phyloP scores from a whole-genome alignment of 164 flowering plant genomes.

The Stephania cephalantha region DNA sequence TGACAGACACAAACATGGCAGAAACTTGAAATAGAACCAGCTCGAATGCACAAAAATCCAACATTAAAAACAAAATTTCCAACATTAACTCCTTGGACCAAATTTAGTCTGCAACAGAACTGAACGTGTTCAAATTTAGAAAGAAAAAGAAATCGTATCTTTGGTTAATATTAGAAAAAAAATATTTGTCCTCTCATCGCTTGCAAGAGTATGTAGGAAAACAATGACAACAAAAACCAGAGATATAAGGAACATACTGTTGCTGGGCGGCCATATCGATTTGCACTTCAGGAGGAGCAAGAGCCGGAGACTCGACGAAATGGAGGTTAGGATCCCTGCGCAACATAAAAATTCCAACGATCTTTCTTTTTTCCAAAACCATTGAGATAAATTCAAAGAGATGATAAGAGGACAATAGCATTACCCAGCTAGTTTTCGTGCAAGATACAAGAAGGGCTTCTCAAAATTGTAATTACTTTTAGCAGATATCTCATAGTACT shows the following conservation, averaged over 20 bases:
- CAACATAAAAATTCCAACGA: neutral
- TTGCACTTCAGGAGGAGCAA: constrained; percentile 63
- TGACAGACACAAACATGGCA: no score
- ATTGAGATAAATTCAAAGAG: neutral
- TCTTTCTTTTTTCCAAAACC: neutral
- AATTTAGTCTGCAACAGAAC: no score
- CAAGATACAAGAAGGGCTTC: constrained; percentile 65
- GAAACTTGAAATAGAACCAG: no score
- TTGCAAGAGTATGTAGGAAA: neutral
- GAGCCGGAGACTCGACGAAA: constrained; percentile 59
- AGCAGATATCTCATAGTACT: constrained; percentile 66
- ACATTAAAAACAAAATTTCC: no score
- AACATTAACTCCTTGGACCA: no score
- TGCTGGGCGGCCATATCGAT: constrained; percentile 51
- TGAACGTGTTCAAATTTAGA: no score
- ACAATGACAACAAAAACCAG: neutral
- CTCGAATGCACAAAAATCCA: no score
- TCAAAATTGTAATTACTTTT: constrained; percentile 68
- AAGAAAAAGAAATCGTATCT: no score
- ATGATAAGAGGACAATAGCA: neutral
- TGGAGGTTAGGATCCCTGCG: constrained; percentile 48
- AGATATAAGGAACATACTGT: constrained; percentile 26
- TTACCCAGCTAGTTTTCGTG: constrained; percentile 68
- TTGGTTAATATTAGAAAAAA: no score
- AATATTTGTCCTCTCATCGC: no score